These are phyloP conservation scores for Trichosphaerium sp. DNA, from an alignment of 78 protist genomes.

Conservation along the genomic window DNA sequence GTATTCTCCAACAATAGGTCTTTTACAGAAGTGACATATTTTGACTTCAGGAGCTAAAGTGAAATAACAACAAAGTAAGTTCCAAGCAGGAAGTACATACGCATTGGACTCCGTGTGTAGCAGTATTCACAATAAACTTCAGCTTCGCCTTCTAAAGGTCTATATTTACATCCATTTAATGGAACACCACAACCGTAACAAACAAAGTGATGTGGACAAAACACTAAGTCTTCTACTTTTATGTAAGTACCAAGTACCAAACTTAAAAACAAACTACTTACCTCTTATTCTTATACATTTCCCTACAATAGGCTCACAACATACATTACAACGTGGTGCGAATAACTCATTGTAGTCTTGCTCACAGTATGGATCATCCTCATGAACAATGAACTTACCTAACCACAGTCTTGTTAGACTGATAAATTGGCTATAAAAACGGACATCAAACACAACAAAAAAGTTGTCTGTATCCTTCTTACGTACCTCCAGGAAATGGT, in stretches of 20 bases:
- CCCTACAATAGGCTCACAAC: slow-evolving; percentile 32
- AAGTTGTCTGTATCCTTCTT: too few species aligned
- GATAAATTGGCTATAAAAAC: too few species aligned
- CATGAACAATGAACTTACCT: slow-evolving; percentile 54
- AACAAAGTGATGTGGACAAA: not conserved
- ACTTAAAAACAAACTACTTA: slow-evolving; percentile 1
- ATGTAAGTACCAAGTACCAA: not conserved
- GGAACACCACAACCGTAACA: not conserved
- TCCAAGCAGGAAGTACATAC: too few species aligned
- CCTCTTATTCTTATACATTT: slow-evolving; percentile 31
- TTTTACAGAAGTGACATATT: slow-evolving; percentile 50
- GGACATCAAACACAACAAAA: too few species aligned
- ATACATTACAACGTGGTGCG: slow-evolving; percentile 36
- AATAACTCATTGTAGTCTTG: slow-evolving; percentile 28
- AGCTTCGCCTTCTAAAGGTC: slow-evolving; percentile 58
- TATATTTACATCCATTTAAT: not conserved
- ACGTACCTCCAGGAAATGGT: slow-evolving; percentile 18
- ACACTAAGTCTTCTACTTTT: not conserved
- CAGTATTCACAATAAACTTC: slow-evolving; percentile 48
- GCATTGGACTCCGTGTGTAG: not conserved
- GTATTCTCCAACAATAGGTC: slow-evolving; percentile 51
- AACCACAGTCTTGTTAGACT: too few species aligned
- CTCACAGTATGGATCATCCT: slow-evolving; percentile 39
- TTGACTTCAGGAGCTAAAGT: slow-evolving; percentile 18
- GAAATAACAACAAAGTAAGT: too few species aligned